These are phyloP conservation scores for Ogataea salicorniae DNA, from an alignment of 805 yeast species.

Conservation along the genomic window DNA sequence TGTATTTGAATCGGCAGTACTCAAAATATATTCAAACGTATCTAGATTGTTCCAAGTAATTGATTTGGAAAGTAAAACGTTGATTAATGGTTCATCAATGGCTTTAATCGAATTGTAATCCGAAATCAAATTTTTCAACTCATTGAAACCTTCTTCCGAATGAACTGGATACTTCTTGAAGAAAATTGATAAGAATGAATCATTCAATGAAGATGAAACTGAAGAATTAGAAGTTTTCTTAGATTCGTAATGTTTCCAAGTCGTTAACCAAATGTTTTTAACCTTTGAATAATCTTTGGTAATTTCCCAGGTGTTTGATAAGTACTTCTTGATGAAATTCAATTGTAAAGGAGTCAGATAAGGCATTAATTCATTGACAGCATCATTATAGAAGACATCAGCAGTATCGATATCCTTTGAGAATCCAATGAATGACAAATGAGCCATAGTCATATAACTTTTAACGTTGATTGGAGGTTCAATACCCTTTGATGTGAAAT, in stretches of 20 bases:
- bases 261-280: slow-evolving; percentile 56
- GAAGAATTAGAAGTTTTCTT: slow-evolving; percentile 54
- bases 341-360: slow-evolving; percentile 67
- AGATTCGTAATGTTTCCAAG: slow-evolving; percentile 51
- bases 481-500: slow-evolving; percentile 25
- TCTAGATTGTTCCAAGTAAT: slow-evolving; percentile 62
- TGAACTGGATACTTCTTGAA: slow-evolving; percentile 51
- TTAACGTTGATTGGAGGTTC: slow-evolving; percentile 36
- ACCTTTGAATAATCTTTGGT: slow-evolving; percentile 55
- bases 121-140: slow-evolving; percentile 52
- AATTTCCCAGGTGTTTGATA: slow-evolving; percentile 54
- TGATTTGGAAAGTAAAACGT: slow-evolving; percentile 64
- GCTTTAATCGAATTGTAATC: slow-evolving; percentile 52
- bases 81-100: slow-evolving; percentile 77
- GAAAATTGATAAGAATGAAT: slow-evolving; percentile 61
- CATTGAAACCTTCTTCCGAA: slow-evolving; percentile 49
- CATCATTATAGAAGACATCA: slow-evolving; percentile 68
- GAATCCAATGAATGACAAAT: slow-evolving; percentile 71
- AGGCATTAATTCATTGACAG: slow-evolving; percentile 64
- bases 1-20: slow-evolving; percentile 52
- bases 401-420: slow-evolving; percentile 71
- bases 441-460: slow-evolving; percentile 64
- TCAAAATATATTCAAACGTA: slow-evolving; percentile 59
- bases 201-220: slow-evolving; percentile 67
- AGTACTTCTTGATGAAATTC: slow-evolving; percentile 61